Conservation (phyloP, 1,284 basidiomycete species). For the Boletus austroedulis region DNA sequence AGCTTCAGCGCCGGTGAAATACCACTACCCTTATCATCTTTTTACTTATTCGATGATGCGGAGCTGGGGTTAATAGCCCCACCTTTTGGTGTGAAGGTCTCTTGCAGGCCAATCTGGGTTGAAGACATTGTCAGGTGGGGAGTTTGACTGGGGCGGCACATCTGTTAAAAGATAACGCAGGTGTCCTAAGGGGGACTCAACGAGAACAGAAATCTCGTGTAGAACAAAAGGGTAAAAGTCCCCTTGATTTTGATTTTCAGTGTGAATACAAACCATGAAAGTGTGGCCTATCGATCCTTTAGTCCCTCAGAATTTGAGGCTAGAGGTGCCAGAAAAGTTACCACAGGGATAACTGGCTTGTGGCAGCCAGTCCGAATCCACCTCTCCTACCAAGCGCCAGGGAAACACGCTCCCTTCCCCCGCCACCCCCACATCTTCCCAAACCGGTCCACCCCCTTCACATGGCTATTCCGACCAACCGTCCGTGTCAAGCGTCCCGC, state of each 20-base stretch:
- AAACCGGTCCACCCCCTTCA: conserved; percentile 23
- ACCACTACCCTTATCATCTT: conserved; percentile 63
- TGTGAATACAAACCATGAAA: conserved; percentile 7
- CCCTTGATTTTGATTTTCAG: conserved; percentile 4
- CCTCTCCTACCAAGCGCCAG: conserved; percentile 32
- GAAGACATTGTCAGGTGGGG: conserved; percentile 65
- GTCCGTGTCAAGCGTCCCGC: conserved; percentile 19
- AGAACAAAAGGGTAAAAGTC: conserved; percentile 42
- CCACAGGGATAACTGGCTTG: conserved; percentile 6
- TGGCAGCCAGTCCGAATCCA: conserved; percentile 20
- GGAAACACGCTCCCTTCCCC: conserved; percentile 28
- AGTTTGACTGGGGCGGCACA: conserved; percentile 64
- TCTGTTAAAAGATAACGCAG: conserved; percentile 65
- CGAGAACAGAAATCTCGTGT: conserved; percentile 48
- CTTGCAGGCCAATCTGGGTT: no score
- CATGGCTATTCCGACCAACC: conserved; percentile 28
- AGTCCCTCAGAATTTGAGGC: not conserved
- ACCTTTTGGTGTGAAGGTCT: no score
- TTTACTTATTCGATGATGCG: conserved; percentile 39
- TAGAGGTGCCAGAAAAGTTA: conserved; percentile 7
- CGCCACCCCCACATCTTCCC: conserved; percentile 31
- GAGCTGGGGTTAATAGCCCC: no score
- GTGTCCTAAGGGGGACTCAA: conserved; percentile 61
- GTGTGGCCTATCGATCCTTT: conserved; percentile 8
- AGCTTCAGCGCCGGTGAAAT: no score